Percentiles rank a stretch among this genome's conserved stretches.
These are phyloP conservation scores for Malassezia psittaci DNA, from an alignment of 1,284 basidiomycete genomes.

Conservation along the genomic window DNA sequence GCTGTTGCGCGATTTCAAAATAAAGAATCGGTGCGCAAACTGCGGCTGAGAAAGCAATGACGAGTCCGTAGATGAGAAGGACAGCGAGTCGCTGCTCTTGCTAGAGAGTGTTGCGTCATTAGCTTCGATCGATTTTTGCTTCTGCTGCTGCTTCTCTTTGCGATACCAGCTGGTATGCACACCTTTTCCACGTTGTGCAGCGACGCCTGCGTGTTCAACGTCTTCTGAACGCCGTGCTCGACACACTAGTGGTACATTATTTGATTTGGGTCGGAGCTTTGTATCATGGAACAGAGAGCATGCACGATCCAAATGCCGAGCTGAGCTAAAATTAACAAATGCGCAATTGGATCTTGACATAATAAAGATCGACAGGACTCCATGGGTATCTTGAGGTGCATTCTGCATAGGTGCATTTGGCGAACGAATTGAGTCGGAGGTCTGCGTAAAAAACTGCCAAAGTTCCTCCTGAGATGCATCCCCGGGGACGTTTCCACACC, in stretches of 20 bases:
- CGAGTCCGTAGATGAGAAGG: conserved; percentile 42
- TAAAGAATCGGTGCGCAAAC: conserved; percentile 81
- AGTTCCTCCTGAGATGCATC: conserved; percentile 80
- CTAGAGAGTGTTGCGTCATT: not conserved
- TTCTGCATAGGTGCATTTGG: not conserved
- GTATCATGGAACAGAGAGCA: conserved; percentile 64
- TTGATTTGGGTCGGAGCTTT: conserved; percentile 56
- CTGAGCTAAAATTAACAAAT: conserved; percentile 74
- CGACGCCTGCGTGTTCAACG: conserved; percentile 77
- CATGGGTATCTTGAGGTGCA: not conserved
- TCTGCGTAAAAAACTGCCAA: conserved; percentile 63
- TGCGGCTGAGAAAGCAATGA: conserved; percentile 63
- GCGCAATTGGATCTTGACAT: conserved; percentile 86
- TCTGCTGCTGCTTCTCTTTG: conserved; percentile 2
- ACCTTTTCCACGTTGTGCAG: conserved; percentile 74
- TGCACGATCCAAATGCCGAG: conserved; percentile 59
- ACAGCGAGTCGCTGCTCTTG: conserved; percentile 21
- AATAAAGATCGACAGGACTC: conserved; percentile 77
- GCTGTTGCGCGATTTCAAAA: conserved; percentile 68
- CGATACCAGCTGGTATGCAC: conserved; percentile 64
- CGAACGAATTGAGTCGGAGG: not conserved
- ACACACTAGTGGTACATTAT: conserved; percentile 72
- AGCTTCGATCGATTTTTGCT: not conserved
- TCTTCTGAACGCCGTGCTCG: conserved; percentile 74
- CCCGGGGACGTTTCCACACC: conserved; percentile 74